Evolutionary conservation across 768 basidiomycete species (phyloP).

Genomic region (Boletus insuetus): DNA sequence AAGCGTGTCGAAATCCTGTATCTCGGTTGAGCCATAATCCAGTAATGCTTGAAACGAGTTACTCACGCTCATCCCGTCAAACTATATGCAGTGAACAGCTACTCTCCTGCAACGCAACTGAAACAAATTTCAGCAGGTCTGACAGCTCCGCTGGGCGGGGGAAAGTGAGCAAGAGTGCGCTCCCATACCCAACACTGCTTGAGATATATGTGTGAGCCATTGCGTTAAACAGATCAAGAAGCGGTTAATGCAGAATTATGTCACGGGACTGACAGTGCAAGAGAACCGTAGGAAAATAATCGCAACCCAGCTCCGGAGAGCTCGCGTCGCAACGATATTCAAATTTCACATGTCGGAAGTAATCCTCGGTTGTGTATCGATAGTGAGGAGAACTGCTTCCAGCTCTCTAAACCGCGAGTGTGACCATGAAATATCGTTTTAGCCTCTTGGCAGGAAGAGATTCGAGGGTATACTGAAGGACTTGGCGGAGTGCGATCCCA

Average conservation of each 20-base stretch:
- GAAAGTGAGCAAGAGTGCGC: slow-evolving; percentile 2
- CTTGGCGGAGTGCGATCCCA: neutral
- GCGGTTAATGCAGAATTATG: slow-evolving; percentile 8
- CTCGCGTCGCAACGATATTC: neutral
- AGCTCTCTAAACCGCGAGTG: neutral
- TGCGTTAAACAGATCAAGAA: slow-evolving; percentile 6
- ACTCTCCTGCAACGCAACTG: neutral
- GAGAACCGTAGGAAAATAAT: slow-evolving; percentile 6
- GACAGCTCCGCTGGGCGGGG: neutral
- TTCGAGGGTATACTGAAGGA: too few species aligned
- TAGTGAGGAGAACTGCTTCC: neutral
- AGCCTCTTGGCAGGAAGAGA: too few species aligned
- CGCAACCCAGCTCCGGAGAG: neutral
- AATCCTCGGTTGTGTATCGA: neutral
- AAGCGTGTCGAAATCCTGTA: slow-evolving; percentile 23
- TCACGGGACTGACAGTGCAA: slow-evolving; percentile 6
- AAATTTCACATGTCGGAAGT: neutral
- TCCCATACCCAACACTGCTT: neutral
- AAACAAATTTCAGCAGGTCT: neutral
- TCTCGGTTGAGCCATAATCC: neutral
- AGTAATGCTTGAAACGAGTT: neutral
- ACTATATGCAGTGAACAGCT: neutral
- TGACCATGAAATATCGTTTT: too few species aligned
- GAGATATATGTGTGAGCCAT: slow-evolving; percentile 17
- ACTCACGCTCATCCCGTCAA: slow-evolving; percentile 19